These are phyloP conservation scores for Acanthamoeba triangularis DNA, from an alignment of 208 protist genomes.

Conservation along the genomic window DNA sequence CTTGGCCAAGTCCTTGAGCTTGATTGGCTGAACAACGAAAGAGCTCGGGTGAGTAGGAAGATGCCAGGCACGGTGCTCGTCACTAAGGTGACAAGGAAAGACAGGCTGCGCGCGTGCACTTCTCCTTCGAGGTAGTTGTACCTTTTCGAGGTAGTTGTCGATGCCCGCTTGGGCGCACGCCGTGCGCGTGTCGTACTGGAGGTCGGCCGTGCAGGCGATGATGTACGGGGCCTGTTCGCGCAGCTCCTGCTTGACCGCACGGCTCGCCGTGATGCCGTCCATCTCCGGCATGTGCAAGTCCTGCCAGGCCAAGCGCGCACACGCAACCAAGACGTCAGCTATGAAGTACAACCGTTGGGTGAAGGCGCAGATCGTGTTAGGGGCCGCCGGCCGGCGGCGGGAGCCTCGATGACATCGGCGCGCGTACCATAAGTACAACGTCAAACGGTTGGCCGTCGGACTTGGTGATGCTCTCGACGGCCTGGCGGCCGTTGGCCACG, in stretches of 20 bases:
- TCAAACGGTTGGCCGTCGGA: background rate
- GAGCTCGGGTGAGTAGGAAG: background rate
- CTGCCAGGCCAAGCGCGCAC: background rate
- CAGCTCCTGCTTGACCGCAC: background rate
- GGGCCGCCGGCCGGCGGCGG: background rate
- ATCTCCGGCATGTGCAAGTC: conserved; percentile 74
- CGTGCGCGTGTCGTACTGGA: conserved; percentile 20
- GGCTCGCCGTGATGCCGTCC: conserved; percentile 39
- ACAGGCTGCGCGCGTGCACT: background rate
- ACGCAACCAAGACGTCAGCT: background rate
- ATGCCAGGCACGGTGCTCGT: background rate
- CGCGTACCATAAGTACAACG: background rate
- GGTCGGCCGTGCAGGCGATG: conserved; percentile 73
- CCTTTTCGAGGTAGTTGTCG: conserved; percentile 68
- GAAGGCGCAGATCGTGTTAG: background rate
- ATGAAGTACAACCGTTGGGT: background rate
- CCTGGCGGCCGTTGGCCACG: conserved; percentile 6
- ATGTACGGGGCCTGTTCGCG: conserved; percentile 50
- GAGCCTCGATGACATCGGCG: background rate
- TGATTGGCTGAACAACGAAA: conserved; percentile 24
- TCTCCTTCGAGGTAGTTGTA: conserved; percentile 66
- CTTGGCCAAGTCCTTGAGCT: background rate
- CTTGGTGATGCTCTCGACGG: background rate
- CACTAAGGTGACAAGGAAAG: background rate
- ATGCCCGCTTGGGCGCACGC: conserved; percentile 48